phyloP scores from a whole-genome alignment of 2,329 filamentous ascomycete genomes.

The Chaetomiaceae sp. region DNA sequence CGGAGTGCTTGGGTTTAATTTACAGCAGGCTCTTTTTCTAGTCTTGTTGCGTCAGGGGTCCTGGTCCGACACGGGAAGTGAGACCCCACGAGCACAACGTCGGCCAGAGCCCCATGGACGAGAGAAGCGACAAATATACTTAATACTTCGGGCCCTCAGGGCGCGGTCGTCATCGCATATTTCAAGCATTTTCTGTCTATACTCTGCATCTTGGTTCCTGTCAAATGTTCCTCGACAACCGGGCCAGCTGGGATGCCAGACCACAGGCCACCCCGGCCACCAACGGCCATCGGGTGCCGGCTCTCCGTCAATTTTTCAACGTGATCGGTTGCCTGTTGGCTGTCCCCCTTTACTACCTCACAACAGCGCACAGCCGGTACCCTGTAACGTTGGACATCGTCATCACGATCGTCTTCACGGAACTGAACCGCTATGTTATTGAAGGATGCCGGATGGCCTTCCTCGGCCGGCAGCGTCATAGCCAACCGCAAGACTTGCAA shows the following conservation, averaged over 20 bases:
- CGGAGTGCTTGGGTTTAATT: not conserved
- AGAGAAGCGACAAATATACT: not conserved
- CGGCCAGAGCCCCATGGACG: too few species aligned
- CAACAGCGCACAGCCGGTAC: slow-evolving; percentile 14
- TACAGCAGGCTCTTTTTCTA: not conserved
- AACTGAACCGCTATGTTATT: slow-evolving; percentile 17
- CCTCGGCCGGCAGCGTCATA: not conserved
- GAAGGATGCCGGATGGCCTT: slow-evolving; percentile 8
- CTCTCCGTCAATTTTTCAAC: slow-evolving; percentile 12
- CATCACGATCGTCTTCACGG: slow-evolving; percentile 17
- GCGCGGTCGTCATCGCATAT: not conserved
- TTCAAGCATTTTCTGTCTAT: too few species aligned
- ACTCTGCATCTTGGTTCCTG: too few species aligned
- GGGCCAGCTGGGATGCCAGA: not conserved
- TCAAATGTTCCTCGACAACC: slow-evolving; percentile 4
- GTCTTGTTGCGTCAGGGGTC: not conserved
- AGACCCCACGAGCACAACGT: too few species aligned
- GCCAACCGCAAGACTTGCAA: not conserved
- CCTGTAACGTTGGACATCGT: slow-evolving; percentile 15
- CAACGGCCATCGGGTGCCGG: not conserved
- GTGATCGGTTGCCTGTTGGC: slow-evolving; percentile 14
- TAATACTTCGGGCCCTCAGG: not conserved
- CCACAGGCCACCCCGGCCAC: not conserved
- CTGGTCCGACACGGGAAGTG: not conserved
- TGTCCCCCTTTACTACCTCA: slow-evolving; percentile 7